Evolutionary conservation across 1,284 basidiomycete genomes (phyloP).

Genomic region (Irpex rosettiformis): DNA sequence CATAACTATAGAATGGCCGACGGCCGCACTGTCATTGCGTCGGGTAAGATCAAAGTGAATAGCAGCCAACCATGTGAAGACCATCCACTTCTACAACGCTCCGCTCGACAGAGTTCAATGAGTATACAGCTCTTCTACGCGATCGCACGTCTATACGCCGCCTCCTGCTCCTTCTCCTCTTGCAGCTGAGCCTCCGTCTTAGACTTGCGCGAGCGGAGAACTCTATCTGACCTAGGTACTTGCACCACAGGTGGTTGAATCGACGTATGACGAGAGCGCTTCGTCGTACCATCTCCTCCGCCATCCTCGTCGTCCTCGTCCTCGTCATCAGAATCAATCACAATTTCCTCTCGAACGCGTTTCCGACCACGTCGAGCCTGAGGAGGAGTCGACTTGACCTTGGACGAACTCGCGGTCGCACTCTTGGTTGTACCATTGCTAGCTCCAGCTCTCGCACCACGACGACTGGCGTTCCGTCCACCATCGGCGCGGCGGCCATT

Average conservation of each 20-base stretch:
- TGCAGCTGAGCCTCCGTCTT: slow-evolving; percentile 45
- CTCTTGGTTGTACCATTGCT: slow-evolving; percentile 7
- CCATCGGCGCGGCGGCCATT: no score
- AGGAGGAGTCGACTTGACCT: slow-evolving; percentile 3
- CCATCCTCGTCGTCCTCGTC: slow-evolving; percentile 11
- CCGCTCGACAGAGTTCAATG: no score
- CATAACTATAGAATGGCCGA: no score
- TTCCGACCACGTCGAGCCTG: slow-evolving; percentile 23
- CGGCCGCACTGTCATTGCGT: no score
- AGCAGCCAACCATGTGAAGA: no score
- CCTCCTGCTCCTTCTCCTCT: slow-evolving; percentile 46
- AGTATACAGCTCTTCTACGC: neutral
- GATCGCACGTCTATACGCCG: slow-evolving; percentile 42
- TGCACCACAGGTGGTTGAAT: slow-evolving; percentile 17
- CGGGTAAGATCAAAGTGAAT: no score
- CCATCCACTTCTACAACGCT: no score
- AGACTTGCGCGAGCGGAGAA: slow-evolving; percentile 46
- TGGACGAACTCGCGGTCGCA: neutral
- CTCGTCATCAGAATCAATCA: slow-evolving; percentile 23
- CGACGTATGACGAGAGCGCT: slow-evolving; percentile 20
- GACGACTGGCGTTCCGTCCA: neutral
- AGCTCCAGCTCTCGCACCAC: neutral
- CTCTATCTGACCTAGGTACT: slow-evolving; percentile 37
- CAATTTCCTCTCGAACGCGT: slow-evolving; percentile 20
- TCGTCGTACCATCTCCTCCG: slow-evolving; percentile 13